Conservation (phyloP, 495 filamentous ascomycete species). For the Penicillium maclennaniae region DNA sequence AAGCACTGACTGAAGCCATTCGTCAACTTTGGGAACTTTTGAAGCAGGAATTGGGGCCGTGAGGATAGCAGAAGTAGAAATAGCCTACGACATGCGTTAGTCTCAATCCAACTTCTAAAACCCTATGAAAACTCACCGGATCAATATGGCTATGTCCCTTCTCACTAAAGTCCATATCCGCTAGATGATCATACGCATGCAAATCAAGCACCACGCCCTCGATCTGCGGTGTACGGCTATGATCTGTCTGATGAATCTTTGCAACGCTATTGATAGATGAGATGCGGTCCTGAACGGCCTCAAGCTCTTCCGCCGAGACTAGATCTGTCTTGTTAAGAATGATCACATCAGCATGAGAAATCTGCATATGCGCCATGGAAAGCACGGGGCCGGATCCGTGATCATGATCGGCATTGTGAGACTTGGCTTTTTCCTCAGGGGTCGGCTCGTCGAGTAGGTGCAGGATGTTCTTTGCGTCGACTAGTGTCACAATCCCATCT, state of each 20-base stretch:
- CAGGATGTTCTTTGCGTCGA: constrained; percentile 91
- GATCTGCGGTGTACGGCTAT: constrained; percentile 73
- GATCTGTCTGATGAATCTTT: constrained; percentile 73
- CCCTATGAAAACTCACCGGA: constrained; percentile 50
- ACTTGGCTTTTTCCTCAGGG: constrained; percentile 47
- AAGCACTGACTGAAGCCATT: constrained; percentile 76
- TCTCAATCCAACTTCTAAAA: background rate
- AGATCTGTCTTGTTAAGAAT: constrained; percentile 94
- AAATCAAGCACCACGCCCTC: constrained; percentile 84
- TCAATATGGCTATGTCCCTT: constrained; percentile 81
- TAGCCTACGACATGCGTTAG: constrained; percentile 52
- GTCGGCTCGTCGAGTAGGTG: constrained; percentile 72
- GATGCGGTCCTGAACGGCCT: constrained; percentile 61
- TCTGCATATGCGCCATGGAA: constrained; percentile 92
- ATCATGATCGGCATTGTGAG: constrained; percentile 44
- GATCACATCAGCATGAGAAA: constrained; percentile 94
- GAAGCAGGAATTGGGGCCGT: constrained; percentile 51
- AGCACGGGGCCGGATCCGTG: constrained; percentile 59
- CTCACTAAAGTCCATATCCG: constrained; percentile 57
- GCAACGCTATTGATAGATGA: constrained; percentile 85
- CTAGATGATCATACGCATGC: constrained; percentile 85
- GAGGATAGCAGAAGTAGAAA: constrained; percentile 75
- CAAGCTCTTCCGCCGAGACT: constrained; percentile 65
- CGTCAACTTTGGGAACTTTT: constrained; percentile 62
- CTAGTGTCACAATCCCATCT: constrained; percentile 92